Evolutionary conservation across 2,329 filamentous ascomycete species (phyloP), one percentile per base, ranked within the genome.

Genomic region (Metarhizium anisopliae): DNA sequence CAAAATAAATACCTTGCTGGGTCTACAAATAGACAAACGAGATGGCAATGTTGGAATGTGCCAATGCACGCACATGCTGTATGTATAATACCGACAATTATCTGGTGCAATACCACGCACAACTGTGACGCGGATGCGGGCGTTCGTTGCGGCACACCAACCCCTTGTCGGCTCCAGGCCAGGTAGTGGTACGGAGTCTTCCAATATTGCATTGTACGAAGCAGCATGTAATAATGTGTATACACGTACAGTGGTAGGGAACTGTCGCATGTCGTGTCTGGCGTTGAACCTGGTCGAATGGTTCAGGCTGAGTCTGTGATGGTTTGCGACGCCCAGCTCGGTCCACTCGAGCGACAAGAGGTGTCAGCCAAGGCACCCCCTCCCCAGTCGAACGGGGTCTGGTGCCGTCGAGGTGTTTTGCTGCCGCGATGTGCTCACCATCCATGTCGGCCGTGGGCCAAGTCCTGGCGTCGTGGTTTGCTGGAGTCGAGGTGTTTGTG

Each of bases 211-310:
- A 13, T 40, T 16, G 38, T 16, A 16, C 38, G 14, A 11, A 16
- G 38, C 13, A 16, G 32, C 32, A 11, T 35, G 32, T 35, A 7
- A 11, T 35, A 35, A 11, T 35, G 10, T 8, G 7, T 8, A 35
- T 35, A 35, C 6, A 35, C 32, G 32, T 25, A 25, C 25, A 25
- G 25, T 25, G 3, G 32, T 35, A 7, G n/a, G 14, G 40, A 11
- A 7, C 8, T 14, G n/a, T 16, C n/a, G n/a, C n/a, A 13, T 43
- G 49, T 56, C 36, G 50, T 52, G 53, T 50, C 45, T 53, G 50
- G 50, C 51, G 29, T 50, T 53, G 50, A 49, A 18, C 54, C 49
- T n/a, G 40, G 50, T 47, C 14, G 54, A 42, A 5, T 49, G 45
- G 45, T 49, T 49, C 45, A 49, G 45, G 20, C 14, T 30, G 10